Base-by-base conservation (phyloP, 768 basidiomycete genomes). In the Pleurotus djamor region DNA sequence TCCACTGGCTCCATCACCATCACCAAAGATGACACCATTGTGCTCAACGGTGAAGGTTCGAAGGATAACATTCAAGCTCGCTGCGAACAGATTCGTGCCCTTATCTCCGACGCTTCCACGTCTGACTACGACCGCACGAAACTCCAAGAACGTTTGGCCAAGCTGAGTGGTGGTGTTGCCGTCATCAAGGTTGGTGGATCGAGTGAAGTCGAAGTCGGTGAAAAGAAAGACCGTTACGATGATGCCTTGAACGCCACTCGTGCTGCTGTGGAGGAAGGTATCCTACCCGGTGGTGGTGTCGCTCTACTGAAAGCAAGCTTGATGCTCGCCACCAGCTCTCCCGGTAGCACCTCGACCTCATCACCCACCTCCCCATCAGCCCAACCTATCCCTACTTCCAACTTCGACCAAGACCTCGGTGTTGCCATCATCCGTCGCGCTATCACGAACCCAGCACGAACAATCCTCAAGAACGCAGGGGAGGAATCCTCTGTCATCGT, bases 181-280 rank as follows among this genome's bases (percentile, higher is more conserved):
- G 96, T 98, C 75, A 98, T 98, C 83, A 95, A 94, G 76, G 96
- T 98, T 62, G 96, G 96, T 58, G 96, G 96, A 14, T 78, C 88
- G 21, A 86, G 83, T 55, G 96, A 98, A 74, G 96, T 98, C 54
- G 96, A 98, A 76, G 96, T 98, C 61, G 83, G 96, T 5, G 96
- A 98, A 84, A 98, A 98, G 92, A 97, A 98, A 86, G 96, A 98
- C 72, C 84, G 96, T 38, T 98, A 97, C 69, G 96, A 98, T 65
- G 94, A 96, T 69, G 96, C 96, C 1, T 82, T 98, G 49, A 97
- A 97, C 72, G 95, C 96, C n/a, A 98, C 96, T 4, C 90, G 96
- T 43, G 96, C 96, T 28, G 95, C 96, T 48, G 96, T 98, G 34
- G 96, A 98, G 77, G 96, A 99, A 74, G 96, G 96, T 70, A 97